These are phyloP conservation scores for Cynanchum wilfordii DNA, from an alignment of 257 asterid genomes.

Conservation along the genomic window DNA sequence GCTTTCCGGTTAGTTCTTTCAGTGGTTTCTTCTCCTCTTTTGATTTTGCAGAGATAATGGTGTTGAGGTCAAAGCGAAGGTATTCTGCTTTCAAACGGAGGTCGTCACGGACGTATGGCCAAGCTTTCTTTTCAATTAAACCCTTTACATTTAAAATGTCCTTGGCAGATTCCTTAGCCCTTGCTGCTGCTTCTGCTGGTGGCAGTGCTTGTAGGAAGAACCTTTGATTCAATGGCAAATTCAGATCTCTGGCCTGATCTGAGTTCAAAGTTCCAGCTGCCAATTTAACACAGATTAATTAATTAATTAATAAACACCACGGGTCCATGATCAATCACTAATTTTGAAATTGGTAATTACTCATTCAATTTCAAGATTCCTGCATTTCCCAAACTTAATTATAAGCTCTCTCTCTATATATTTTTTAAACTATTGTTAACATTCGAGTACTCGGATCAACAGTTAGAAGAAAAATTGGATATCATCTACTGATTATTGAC, in stretches of 20 bases:
- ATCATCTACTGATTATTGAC: too few species aligned
- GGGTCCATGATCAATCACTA: background rate
- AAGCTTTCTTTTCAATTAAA: slow-evolving; percentile 74
- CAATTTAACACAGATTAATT: background rate
- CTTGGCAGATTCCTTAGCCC: slow-evolving; percentile 83
- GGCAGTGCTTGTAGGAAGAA: slow-evolving; percentile 74
- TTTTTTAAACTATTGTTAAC: too few species aligned
- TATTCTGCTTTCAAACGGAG: slow-evolving; percentile 65
- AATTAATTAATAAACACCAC: background rate
- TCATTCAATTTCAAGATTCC: too few species aligned
- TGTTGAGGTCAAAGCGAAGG: slow-evolving; percentile 90
- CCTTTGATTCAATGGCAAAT: slow-evolving; percentile 59
- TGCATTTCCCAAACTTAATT: too few species aligned
- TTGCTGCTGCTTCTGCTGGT: slow-evolving; percentile 64
- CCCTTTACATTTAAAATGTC: slow-evolving; percentile 63
- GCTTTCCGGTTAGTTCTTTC: slow-evolving; percentile 58
- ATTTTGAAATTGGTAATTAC: background rate
- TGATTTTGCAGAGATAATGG: slow-evolving; percentile 70
- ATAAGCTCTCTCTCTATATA: too few species aligned
- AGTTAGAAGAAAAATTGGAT: too few species aligned
- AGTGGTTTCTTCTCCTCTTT: slow-evolving; percentile 64
- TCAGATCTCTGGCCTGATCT: slow-evolving; percentile 67
- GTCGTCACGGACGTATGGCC: slow-evolving; percentile 89
- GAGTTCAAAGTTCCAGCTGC: slow-evolving; percentile 94
- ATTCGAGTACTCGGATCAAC: too few species aligned